Evolutionary conservation across 2,329 filamentous ascomycete species (phyloP).

Genomic region (Diplodia mutila): DNA sequence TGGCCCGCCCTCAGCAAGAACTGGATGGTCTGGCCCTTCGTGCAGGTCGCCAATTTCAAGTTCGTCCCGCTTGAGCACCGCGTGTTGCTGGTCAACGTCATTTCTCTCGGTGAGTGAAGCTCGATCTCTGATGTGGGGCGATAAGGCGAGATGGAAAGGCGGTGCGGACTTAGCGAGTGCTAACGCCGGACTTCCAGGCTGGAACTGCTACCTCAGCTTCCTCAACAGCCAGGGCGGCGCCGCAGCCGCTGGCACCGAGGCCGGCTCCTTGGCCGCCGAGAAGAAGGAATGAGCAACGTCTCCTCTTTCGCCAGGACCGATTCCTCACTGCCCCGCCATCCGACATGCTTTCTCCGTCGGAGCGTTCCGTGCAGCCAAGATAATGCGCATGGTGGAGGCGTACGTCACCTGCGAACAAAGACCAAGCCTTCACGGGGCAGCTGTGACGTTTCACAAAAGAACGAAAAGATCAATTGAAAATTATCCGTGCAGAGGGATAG

Average conservation of each 20-base stretch:
- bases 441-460: conserved; percentile 17
- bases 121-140: conserved; percentile 9
- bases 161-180: conserved; percentile 8
- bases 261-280: conserved; percentile 19
- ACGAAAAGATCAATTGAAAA: conserved; percentile 3
- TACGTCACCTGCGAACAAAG: background rate
- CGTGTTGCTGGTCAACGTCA: conserved; percentile 82
- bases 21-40: conserved; percentile 84
- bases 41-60: conserved; percentile 86
- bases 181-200: conserved; percentile 33
- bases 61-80: conserved; percentile 82
- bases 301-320: background rate
- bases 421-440: conserved; percentile 9
- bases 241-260: conserved; percentile 19
- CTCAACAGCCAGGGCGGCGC: conserved; percentile 41
- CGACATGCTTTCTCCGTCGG: background rate
- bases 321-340: background rate
- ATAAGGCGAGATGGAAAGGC: conserved; percentile 9
- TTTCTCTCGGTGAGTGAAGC: conserved; percentile 64
- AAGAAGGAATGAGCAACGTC: conserved; percentile 11
- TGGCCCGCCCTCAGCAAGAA: conserved; percentile 75
- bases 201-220: conserved; percentile 48
- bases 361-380: background rate
- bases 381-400: background rate
- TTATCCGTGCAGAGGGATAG: background rate